Conservation (phyloP, 805 yeast species). For the Wickerhamiella siamensis region DNA sequence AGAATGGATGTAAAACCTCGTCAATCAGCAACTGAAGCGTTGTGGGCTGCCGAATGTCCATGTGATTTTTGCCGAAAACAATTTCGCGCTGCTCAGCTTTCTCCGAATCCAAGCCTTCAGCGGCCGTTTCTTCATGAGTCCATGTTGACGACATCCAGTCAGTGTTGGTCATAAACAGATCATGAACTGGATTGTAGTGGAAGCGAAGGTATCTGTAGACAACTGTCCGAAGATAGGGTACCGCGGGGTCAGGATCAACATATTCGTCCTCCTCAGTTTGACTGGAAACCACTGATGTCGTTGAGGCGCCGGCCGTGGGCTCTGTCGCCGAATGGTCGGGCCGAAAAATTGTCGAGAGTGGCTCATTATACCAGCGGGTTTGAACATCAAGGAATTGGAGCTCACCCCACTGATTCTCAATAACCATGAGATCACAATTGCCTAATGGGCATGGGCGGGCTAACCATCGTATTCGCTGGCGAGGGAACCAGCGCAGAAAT, state of each 20-base stretch:
- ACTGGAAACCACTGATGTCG: background rate
- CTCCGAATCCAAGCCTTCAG: conserved; percentile 57
- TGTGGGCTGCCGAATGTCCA: conserved; percentile 64
- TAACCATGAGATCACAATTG: conserved; percentile 78
- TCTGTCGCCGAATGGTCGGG: conserved; percentile 13
- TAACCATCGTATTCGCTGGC: conserved; percentile 38
- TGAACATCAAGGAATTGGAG: conserved; percentile 44
- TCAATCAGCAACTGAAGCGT: conserved; percentile 52
- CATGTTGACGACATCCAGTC: conserved; percentile 81
- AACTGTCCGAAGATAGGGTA: conserved; percentile 58
- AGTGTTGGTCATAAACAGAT: conserved; percentile 64
- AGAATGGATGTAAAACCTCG: conserved; percentile 90
- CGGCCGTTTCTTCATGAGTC: conserved; percentile 39
- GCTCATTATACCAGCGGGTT: conserved; percentile 51
- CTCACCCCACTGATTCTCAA: conserved; percentile 90
- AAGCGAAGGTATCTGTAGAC: conserved; percentile 73
- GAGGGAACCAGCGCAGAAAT: conserved; percentile 74
- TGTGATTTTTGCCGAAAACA: conserved; percentile 66
- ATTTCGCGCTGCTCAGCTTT: conserved; percentile 49
- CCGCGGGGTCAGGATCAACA: conserved; percentile 40
- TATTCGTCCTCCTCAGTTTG: conserved; percentile 7
- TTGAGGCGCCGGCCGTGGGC: conserved; percentile 1
- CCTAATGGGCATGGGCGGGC: conserved; percentile 44
- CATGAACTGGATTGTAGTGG: conserved; percentile 76
- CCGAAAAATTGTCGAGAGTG: conserved; percentile 53